These are phyloP conservation scores for Panus rudis DNA, from an alignment of 768 basidiomycete genomes.

Conservation along the genomic window DNA sequence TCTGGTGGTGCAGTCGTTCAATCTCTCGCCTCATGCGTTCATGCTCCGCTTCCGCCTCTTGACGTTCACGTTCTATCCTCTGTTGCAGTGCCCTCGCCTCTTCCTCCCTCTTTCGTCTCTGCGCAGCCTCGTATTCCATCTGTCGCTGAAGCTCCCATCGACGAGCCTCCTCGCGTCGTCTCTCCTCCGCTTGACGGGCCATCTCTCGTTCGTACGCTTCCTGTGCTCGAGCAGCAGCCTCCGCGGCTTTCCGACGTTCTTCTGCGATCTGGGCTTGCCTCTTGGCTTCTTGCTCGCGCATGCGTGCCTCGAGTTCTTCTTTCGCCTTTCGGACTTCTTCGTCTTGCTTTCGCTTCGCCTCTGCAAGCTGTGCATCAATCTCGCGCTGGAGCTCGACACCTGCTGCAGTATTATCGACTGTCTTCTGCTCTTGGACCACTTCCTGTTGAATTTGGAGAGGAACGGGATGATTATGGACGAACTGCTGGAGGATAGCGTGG, in stretches of 20 bases:
- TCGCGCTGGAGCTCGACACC: constrained; percentile 9
- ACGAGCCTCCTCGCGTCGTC: background rate
- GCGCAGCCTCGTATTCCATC: no score
- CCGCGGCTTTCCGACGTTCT: background rate
- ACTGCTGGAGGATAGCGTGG: constrained; percentile 5
- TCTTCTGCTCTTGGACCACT: constrained; percentile 13
- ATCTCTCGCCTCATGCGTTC: no score
- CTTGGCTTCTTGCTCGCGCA: constrained; percentile 6
- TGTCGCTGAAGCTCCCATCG: background rate
- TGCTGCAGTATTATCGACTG: constrained; percentile 11
- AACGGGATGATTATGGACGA: constrained; percentile 11
- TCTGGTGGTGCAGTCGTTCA: no score
- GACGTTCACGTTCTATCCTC: no score
- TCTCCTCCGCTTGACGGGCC: background rate
- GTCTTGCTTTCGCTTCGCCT: constrained; percentile 5
- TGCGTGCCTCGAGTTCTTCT: constrained; percentile 4
- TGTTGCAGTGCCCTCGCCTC: no score
- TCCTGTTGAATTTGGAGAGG: constrained; percentile 16
- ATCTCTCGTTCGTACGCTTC: background rate
- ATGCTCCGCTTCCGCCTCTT: no score
- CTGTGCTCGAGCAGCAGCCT: background rate
- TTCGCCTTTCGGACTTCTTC: constrained; percentile 3
- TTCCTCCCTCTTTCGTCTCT: no score
- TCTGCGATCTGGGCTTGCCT: constrained; percentile 1
- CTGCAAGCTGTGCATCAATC: constrained; percentile 2